Evolutionary conservation across 768 basidiomycete species (phyloP).

Genomic region (Leccinum aurantiacum): DNA sequence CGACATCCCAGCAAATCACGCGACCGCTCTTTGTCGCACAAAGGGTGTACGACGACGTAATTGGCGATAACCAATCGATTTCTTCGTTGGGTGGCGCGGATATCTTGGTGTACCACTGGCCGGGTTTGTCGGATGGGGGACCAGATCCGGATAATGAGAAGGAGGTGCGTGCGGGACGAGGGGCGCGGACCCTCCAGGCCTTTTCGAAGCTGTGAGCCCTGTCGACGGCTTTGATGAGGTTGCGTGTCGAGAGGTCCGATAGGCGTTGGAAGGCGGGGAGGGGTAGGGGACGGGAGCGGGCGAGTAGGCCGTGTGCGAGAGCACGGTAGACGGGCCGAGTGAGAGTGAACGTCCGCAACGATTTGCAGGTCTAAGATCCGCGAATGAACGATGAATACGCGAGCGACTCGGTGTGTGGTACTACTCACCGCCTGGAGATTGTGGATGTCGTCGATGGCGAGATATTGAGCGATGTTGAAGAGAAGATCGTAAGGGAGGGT

Average conservation of each 20-base stretch:
- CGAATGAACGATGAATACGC: not conserved
- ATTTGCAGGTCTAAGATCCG: constrained; percentile 54
- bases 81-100: constrained; percentile 65
- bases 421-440: constrained; percentile 58
- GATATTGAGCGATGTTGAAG: constrained; percentile 63
- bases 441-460: constrained; percentile 61
- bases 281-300: constrained; percentile 66
- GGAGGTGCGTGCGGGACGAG: constrained; percentile 43
- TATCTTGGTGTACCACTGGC: constrained; percentile 66
- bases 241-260: constrained; percentile 59
- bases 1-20: constrained; percentile 77
- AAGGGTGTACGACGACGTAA: constrained; percentile 73
- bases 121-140: constrained; percentile 17
- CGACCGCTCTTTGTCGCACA: constrained; percentile 76
- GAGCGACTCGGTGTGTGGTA: not conserved
- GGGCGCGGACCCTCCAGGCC: constrained; percentile 61
- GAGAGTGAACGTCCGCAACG: constrained; percentile 57
- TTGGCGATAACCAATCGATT: constrained; percentile 76
- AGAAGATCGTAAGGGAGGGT: constrained; percentile 69
- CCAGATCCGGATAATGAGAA: constrained; percentile 28
- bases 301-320: constrained; percentile 60
- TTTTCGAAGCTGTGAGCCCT: constrained; percentile 60
- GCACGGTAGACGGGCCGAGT: constrained; percentile 70
- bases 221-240: constrained; percentile 62
- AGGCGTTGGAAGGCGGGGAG: constrained; percentile 69